These are phyloP conservation scores for Colletotrichum higginsianum DNA, from an alignment of 2,329 filamentous ascomycete species.

Conservation along the genomic window DNA sequence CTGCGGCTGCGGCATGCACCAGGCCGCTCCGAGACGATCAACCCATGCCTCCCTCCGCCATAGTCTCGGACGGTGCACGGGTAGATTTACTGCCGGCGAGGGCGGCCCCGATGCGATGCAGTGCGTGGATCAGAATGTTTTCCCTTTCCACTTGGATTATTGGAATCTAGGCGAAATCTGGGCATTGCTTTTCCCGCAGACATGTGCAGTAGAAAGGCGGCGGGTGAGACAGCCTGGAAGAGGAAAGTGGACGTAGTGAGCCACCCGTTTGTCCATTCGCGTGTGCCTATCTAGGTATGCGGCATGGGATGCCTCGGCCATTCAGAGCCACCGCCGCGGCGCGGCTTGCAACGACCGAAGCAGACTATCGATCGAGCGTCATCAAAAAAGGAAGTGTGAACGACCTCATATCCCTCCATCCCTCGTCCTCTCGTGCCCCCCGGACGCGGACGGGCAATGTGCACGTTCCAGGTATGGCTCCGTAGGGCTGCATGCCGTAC, in stretches of 20 bases:
- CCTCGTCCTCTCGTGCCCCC: conserved; percentile 1
- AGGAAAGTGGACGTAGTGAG: conserved; percentile 21
- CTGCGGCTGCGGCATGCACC: conserved; percentile 39
- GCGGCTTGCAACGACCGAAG: conserved; percentile 6
- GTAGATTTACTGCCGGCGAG: conserved; percentile 26
- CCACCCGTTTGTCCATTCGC: conserved; percentile 13
- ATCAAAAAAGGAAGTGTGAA: conserved; percentile 17
- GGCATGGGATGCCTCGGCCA: conserved; percentile 8
- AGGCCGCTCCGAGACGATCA: conserved; percentile 39
- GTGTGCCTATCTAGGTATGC: conserved; percentile 13
- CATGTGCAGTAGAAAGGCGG: conserved; percentile 16
- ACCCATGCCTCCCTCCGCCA: conserved; percentile 25
- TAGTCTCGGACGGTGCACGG: conserved; percentile 30
- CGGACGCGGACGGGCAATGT: conserved; percentile 14
- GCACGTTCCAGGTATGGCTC: conserved; percentile 31
- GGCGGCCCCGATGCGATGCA: conserved; percentile 19
- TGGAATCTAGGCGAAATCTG: conserved; percentile 24
- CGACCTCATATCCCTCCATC: conserved; percentile 23
- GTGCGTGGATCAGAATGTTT: conserved; percentile 16
- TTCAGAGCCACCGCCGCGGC: conserved; percentile 8
- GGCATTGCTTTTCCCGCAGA: conserved; percentile 19
- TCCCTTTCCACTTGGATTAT: conserved; percentile 15
- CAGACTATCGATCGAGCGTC: conserved; percentile 18
- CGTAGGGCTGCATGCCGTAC: conserved; percentile 42
- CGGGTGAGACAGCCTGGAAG: conserved; percentile 18